phyloP scores from a whole-genome alignment of 1,139 yeast genomes.

The Eremothecium gossypii region DNA sequence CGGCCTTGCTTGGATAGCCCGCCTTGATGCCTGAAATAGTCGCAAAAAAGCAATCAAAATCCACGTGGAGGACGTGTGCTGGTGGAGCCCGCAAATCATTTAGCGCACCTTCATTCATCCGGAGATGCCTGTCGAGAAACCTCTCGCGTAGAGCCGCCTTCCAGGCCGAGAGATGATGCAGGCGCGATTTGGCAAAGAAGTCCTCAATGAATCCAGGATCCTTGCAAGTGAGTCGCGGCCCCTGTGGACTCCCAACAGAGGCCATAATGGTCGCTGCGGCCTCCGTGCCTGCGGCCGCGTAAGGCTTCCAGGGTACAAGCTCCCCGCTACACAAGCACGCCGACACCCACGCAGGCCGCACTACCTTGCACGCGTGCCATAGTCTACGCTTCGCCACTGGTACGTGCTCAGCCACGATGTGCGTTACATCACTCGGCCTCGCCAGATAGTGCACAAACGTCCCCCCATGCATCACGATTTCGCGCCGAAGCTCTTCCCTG shows the following conservation, averaged over 20 bases:
- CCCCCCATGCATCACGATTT: conserved; percentile 76
- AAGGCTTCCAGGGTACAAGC: conserved; percentile 61
- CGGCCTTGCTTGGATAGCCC: conserved; percentile 40
- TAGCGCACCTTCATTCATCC: conserved; percentile 4
- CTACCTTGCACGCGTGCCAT: conserved; percentile 63
- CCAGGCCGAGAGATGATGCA: conserved; percentile 86
- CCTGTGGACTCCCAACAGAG: conserved; percentile 10
- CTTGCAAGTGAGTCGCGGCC: conserved; percentile 42
- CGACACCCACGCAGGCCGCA: conserved; percentile 72
- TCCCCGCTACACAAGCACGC: conserved; percentile 45
- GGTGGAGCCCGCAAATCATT: conserved; percentile 2
- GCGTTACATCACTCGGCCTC: conserved; percentile 70
- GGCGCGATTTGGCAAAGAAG: conserved; percentile 71
- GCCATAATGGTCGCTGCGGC: conserved; percentile 19
- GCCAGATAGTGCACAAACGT: conserved; percentile 56
- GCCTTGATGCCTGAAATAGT: conserved; percentile 68
- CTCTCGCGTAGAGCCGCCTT: conserved; percentile 62
- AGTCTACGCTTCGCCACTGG: conserved; percentile 68
- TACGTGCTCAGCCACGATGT: conserved; percentile 68
- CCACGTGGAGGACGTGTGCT: conserved; percentile 60
- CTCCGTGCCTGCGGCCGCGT: conserved; percentile 31
- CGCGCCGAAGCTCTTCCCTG: conserved; percentile 56
- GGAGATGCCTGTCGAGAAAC: conserved; percentile 30
- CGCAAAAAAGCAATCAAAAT: conserved; percentile 91
- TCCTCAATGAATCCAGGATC: conserved; percentile 65